These are phyloP conservation scores for Penicillium lagena DNA, from an alignment of 495 filamentous ascomycete genomes.

Conservation along the genomic window DNA sequence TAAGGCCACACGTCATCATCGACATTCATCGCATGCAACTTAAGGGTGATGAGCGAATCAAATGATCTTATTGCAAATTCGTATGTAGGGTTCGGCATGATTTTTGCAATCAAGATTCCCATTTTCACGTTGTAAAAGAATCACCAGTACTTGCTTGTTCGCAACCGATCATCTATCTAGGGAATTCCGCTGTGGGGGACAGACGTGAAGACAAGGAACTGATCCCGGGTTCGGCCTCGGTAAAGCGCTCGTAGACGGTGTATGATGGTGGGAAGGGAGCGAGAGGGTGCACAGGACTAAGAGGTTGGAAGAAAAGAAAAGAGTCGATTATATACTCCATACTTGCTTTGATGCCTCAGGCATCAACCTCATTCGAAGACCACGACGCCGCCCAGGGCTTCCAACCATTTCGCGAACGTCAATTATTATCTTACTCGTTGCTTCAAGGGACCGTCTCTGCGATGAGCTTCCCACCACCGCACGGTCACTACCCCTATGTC, in stretches of 20 bases:
- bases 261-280: too few species aligned
- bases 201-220: constrained; percentile 15
- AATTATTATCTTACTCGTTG: too few species aligned
- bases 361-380: too few species aligned
- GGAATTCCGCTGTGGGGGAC: constrained; percentile 9
- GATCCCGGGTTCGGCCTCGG: constrained; percentile 14
- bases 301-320: too few species aligned
- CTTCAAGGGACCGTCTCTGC: constrained; percentile 3
- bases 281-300: too few species aligned
- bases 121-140: constrained; percentile 13
- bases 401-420: constrained; percentile 3
- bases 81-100: constrained; percentile 10
- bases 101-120: constrained; percentile 12
- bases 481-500: constrained; percentile 34
- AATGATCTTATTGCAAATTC: constrained; percentile 13
- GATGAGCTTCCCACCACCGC: constrained; percentile 45
- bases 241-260: constrained; percentile 10
- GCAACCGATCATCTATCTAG: constrained; percentile 11
- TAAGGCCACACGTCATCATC: constrained; percentile 11
- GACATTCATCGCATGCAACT: constrained; percentile 12
- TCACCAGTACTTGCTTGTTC: constrained; percentile 16
- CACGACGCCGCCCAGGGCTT: constrained; percentile 17
- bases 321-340: too few species aligned
- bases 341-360: too few species aligned
- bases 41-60: constrained; percentile 9